Evolutionary conservation across 2,329 filamentous ascomycete species (phyloP).

Genomic region (Aspergillus cejpii): DNA sequence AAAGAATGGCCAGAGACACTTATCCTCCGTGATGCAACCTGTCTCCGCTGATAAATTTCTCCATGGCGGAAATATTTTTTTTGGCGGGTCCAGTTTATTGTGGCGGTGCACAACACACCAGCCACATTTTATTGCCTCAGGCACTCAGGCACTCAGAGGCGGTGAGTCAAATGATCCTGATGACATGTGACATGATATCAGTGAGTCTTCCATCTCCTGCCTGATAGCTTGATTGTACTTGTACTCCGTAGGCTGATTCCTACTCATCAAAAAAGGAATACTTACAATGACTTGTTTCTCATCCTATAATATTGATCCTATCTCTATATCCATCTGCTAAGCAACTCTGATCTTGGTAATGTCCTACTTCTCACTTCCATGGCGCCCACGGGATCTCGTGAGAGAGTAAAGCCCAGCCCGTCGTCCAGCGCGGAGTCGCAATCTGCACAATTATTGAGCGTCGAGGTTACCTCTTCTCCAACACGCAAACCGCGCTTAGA

Average conservation of each 20-base stretch:
- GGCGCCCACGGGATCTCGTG: slow-evolving; percentile 39
- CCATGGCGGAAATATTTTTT: slow-evolving; percentile 8
- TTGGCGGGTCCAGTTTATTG: slow-evolving; percentile 10
- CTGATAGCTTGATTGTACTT: neutral
- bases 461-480: slow-evolving; percentile 15
- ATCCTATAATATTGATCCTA: slow-evolving; percentile 1
- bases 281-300: slow-evolving; percentile 1
- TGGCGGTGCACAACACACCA: neutral
- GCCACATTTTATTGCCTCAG: slow-evolving; percentile 10
- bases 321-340: slow-evolving; percentile 9
- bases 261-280: slow-evolving; percentile 2
- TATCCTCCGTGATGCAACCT: slow-evolving; percentile 16
- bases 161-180: slow-evolving; percentile 12
- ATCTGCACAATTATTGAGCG: slow-evolving; percentile 20
- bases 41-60: slow-evolving; percentile 8
- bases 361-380: slow-evolving; percentile 29
- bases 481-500: slow-evolving; percentile 20
- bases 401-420: slow-evolving; percentile 40
- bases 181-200: slow-evolving; percentile 34
- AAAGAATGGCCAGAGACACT: slow-evolving; percentile 18
- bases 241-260: neutral
- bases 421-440: slow-evolving; percentile 28
- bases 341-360: slow-evolving; percentile 25
- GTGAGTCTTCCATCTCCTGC: slow-evolving; percentile 4
- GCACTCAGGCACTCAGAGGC: slow-evolving; percentile 22